A percentile compares a stretch with the other conserved stretches of the same genome.
These are phyloP conservation scores for Calamus simplicifolius DNA, from an alignment of 176 grass and related monocot genomes.

Conservation along the genomic window DNA sequence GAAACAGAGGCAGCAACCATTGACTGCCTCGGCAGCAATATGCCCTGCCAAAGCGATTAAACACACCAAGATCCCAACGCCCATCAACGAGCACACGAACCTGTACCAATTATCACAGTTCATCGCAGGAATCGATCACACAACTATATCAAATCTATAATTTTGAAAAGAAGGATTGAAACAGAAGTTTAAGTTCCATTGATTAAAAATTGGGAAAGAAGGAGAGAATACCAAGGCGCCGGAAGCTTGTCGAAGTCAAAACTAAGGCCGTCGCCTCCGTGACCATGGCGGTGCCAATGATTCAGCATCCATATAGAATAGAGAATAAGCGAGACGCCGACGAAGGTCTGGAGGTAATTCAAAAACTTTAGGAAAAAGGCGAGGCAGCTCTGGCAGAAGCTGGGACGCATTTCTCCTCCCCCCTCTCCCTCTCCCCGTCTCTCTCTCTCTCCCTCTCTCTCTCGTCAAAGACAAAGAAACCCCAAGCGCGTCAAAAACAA, in stretches of 20 bases:
- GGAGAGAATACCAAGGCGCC: conserved; percentile 34
- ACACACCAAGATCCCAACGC: conserved; percentile 1
- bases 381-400: conserved; percentile 16
- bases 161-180: too few relatives aligned
- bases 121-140: too few relatives aligned
- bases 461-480: too few relatives aligned
- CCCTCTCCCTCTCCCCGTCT: too few relatives aligned
- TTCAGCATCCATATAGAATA: conserved; percentile 54
- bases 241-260: conserved; percentile 28
- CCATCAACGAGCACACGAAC: conserved; percentile 6
- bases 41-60: background rate
- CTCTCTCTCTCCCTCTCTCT: too few relatives aligned
- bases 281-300: conserved; percentile 35
- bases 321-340: conserved; percentile 31
- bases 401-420: background rate
- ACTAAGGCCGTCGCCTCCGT: background rate
- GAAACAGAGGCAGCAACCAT: conserved; percentile 1
- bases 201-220: background rate
- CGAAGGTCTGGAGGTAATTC: conserved; percentile 53
- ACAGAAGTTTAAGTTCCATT: too few relatives aligned
- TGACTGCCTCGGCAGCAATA: background rate
- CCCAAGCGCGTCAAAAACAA: too few relatives aligned
- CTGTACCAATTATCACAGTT: background rate
- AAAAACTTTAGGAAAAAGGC: conserved; percentile 52
- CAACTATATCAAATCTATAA: too few relatives aligned